A percentile compares a stretch with the other conserved stretches of the same genome.
Conservation (phyloP, 2,329 filamentous ascomycete species). For the Cryphonectria carpinicola region DNA sequence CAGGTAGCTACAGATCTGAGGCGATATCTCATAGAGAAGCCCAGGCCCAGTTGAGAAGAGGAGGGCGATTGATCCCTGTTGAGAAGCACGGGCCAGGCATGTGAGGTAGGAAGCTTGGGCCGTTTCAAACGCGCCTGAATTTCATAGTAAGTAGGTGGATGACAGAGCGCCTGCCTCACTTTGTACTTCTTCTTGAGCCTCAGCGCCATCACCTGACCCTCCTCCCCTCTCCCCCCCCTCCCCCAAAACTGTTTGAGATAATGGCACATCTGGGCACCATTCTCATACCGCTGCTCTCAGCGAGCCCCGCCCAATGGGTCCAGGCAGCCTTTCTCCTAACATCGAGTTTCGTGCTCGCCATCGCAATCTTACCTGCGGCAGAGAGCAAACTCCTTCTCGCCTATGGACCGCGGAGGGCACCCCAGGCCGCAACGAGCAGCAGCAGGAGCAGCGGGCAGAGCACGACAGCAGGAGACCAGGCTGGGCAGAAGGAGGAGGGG, state of each 20-base stretch:
- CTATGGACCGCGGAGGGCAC: constrained; percentile 52
- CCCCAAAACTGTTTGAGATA: background rate
- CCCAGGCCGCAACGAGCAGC: constrained; percentile 30
- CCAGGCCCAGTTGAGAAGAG: background rate
- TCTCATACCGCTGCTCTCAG: constrained; percentile 2
- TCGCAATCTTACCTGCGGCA: constrained; percentile 50
- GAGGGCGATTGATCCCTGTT: background rate
- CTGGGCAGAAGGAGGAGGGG: background rate
- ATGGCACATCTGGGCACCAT: background rate
- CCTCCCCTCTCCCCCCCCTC: too few species aligned
- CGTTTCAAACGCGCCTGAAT: background rate
- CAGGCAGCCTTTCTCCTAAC: constrained; percentile 53
- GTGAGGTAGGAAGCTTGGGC: background rate
- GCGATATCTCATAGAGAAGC: background rate
- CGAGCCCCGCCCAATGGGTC: constrained; percentile 41
- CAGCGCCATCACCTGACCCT: background rate
- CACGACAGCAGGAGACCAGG: background rate
- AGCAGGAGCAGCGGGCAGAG: constrained; percentile 17
- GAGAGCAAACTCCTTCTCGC: constrained; percentile 50
- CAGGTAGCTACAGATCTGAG: background rate
- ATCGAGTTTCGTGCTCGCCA: constrained; percentile 44
- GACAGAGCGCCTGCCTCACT: background rate
- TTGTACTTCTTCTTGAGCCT: background rate
- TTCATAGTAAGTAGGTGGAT: background rate
- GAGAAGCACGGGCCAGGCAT: background rate